Base-by-base conservation (phyloP, 495 filamentous ascomycete species). In the Cairneyella variabilis region DNA sequence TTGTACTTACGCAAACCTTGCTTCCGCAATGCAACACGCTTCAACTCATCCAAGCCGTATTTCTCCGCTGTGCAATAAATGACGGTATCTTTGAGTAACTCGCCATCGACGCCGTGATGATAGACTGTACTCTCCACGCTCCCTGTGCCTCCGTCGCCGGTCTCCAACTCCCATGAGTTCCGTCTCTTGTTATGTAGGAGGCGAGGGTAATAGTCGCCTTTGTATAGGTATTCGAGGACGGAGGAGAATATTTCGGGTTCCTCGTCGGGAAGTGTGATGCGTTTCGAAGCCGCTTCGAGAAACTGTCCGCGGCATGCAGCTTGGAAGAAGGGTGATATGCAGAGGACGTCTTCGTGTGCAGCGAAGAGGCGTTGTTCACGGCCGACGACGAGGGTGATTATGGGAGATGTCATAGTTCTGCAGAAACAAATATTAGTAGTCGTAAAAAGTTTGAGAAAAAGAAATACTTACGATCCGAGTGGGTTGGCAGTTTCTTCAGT, bases 201-300 rank as follows among this genome's bases (percentile, higher is more conserved):
- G 48, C 83, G 79, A 2, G 88, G 91, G 60, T 86, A 92, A 72
- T 97, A 97, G 71, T 96, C 91, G 74, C 90, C 78, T 72, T 91
- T 91, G 82, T 96, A 95, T 54, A 96, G 85, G 66, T 89, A 96
- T 67, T 96, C 90, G 60, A 97, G 85, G 28, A 97, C 77, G 23
- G 84, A 89, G 59, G 89, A 92, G 74, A 97, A 88, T 67, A 93
- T 79, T 69, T 95, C 89, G 20, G 91, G 86, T 63, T 90, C 81
- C 71, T 96, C 91, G 62, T 90, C 82, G 9, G 90, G 86, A 40
- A 97, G 82, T 44, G 82, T 73, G 70, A 96, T 84, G 55, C 80
- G 80, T 68, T 85, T 87, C 64, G 76, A 73, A 60, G 74, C 66
- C 43, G 80, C 66, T 63, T 81, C 76, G 67, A 80, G 74, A 70